Base-by-base conservation (phyloP, 2,329 filamentous ascomycete species). In the Cladosporium sp. region DNA sequence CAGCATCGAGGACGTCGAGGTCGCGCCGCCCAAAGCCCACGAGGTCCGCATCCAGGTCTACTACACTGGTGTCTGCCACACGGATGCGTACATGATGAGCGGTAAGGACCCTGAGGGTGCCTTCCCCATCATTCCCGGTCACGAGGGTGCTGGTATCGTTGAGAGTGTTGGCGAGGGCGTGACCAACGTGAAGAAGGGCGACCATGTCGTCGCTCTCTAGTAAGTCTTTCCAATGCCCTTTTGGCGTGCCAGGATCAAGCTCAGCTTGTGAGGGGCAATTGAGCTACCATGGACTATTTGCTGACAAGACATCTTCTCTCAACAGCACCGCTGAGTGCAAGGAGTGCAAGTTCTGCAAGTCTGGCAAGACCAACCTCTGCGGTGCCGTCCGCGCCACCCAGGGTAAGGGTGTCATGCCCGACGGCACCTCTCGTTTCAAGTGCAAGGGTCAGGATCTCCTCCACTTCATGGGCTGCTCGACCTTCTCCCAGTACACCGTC, bases 341-440 rank as follows among this genome's bases (percentile, higher is more conserved):
- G 61, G 92, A 97, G 72, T 98, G 93, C 84, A 97, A 97, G 78
- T 97, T 97, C 81, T 98, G 93, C 85, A 93, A 89, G 73, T 97
- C 92, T 36, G 93, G 92, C 75, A 98, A 98, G 84, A 97, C 92
- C 65, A 95, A 97, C 75, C 86, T 97, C 52, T 97, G 92, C 76
- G 93, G 93, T 71, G 97, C 97, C 83, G 98, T 98, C 72, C 86
- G 93, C 64, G 88, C 89, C 39, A 97, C 93, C 38, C 93, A 98
- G 76, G 93, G 93, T 63, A 86, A 84, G 72, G 93, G 93, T 66
- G 82, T 96, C 61, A 95, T 98, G 91, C 93, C 93, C 51, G 93
- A 98, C 71, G 92, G 92, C 63, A 97, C 92, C 59, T 86, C 86
- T 51, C 87, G 93, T 64, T 96, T 97, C 83, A 88, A 82, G 73